Base-by-base conservation (phyloP, 371 early-diverging fungal species). In the Phascolomyces articulosus region DNA sequence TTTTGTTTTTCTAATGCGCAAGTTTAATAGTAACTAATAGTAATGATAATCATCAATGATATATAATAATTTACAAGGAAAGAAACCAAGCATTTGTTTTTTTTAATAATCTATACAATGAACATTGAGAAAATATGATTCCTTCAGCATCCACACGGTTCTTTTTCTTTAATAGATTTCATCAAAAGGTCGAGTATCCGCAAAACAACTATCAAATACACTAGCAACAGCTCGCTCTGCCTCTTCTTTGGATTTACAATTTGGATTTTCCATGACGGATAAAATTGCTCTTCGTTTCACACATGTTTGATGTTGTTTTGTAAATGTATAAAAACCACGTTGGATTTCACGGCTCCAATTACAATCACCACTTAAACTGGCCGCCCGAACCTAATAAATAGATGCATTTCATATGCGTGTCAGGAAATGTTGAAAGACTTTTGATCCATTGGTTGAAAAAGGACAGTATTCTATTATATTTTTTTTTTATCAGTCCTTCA, bases 171-270 rank as follows among this genome's bases (percentile, higher is more conserved):
- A 91, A 66, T 93, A 94, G 29, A 96, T 94, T 74, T 97, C 97
- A 70, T 95, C 96, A 77, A 96, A 96, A 0, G 98, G 98, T 34
- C 92, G 87, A 6, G 96, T 96, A 66, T 97, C 97, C 1, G 85
- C 89, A 73, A 96, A 96, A 75, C 98, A 97, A 55, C 89, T 90
- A 15, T 92, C 87, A 80, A 94, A 97, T 11, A 96, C 96, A 58
- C 90, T 88, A 41, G 88, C 83, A 20, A 97, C 95, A 1, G 94
- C 95, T 40, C 90, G 86, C 70, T 95, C 95, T 0, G 97, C 98
- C 13, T 90, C 90, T 28, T 87, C 88, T 26, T 82, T 78, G 9
- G 85, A 85, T 56, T 87, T 80, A 71, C 96, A 96, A 15, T 70
- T 72, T 10, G 95, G 93, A 62, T 94, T 91, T 53, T 88, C 83